Percentiles rank a stretch among this genome's conserved stretches.
Conservation (phyloP, 2,329 filamentous ascomycete genomes). For the Gaeumannomyces sp. region DNA sequence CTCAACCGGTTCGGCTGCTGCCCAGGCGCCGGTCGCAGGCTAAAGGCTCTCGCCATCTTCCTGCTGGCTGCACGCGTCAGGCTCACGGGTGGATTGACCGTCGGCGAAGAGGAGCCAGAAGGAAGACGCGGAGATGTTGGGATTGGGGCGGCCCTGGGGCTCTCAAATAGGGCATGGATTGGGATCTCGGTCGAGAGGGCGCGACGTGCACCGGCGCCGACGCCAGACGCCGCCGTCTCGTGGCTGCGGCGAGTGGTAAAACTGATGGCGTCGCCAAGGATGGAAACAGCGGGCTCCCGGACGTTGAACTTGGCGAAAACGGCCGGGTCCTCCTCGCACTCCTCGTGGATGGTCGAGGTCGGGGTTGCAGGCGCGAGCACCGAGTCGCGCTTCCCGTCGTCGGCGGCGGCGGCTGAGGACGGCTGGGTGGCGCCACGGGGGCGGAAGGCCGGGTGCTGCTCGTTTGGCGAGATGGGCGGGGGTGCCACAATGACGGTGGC, state of each 20-base stretch:
- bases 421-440: constrained; percentile 21
- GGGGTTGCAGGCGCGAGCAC: constrained; percentile 31
- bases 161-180: constrained; percentile 9
- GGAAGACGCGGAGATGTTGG: constrained; percentile 13
- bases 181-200: constrained; percentile 11
- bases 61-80: constrained; percentile 12
- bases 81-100: constrained; percentile 7
- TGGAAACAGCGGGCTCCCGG: constrained; percentile 20
- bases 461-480: constrained; percentile 36
- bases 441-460: constrained; percentile 49
- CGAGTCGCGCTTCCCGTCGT: constrained; percentile 50
- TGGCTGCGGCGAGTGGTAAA: constrained; percentile 5
- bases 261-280: constrained; percentile 22
- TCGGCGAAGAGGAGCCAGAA: constrained; percentile 12
- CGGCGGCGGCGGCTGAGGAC: constrained; percentile 24
- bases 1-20: constrained; percentile 10
- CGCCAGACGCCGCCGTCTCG: constrained; percentile 12
- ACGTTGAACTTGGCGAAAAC: constrained; percentile 15
- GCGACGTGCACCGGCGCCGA: constrained; percentile 14
- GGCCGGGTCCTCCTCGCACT: constrained; percentile 22
- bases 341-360: constrained; percentile 35
- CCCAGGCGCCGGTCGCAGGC: constrained; percentile 9
- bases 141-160: constrained; percentile 11
- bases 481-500: constrained; percentile 27
- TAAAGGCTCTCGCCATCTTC: constrained; percentile 11